Base-by-base conservation (phyloP, 768 basidiomycete genomes). In the Gloeopeniophorella convolvens region DNA sequence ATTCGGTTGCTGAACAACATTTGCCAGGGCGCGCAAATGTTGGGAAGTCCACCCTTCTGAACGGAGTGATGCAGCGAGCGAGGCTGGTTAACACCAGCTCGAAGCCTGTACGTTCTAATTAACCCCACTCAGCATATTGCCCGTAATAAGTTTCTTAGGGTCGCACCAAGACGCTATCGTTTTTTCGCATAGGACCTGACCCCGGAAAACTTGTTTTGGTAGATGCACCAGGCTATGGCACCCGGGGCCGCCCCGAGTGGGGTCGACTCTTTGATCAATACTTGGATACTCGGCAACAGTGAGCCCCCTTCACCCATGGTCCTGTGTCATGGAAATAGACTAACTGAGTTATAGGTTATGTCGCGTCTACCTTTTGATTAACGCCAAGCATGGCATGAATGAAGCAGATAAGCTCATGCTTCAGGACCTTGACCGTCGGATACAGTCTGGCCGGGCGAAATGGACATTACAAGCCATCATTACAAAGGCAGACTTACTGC, bases 201-300 rank as follows among this genome's bases (percentile, higher is more conserved):
- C 65, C 68, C 8, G 79, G 80, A 27, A 72, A 77, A 32, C 69
- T 86, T 28, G 62, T 88, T 18, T 66, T 90, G 3, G 87, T 91
- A 9, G 89, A 91, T 59, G 76, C 87, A 11, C 89, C 89, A 3
- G 88, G 89, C 13, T 91, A 90, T 62, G 89, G 89, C 41, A 67
- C 73, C 8, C 72, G 85, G 46, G 87, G 89, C 11, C 74, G 84
- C 35, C 72, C 74, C 28, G 84, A 87, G 65, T 90, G 87, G 87
- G 87, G 89, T 1, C 62, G 68, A 23, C 57, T 86, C 3, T 88
- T 89, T 62, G 71, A 84, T 45, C 65, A 75, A 34, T 90, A 89
- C 59, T 54, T 87, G 12, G 61, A 72, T 45, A 76, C 68, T 32
- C 79, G 87, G 15, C 65, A 76, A 59, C 70, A 81, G 86, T 89